phyloP scores from a whole-genome alignment of 805 yeast genomes.

The Yamadazyma philogaea region DNA sequence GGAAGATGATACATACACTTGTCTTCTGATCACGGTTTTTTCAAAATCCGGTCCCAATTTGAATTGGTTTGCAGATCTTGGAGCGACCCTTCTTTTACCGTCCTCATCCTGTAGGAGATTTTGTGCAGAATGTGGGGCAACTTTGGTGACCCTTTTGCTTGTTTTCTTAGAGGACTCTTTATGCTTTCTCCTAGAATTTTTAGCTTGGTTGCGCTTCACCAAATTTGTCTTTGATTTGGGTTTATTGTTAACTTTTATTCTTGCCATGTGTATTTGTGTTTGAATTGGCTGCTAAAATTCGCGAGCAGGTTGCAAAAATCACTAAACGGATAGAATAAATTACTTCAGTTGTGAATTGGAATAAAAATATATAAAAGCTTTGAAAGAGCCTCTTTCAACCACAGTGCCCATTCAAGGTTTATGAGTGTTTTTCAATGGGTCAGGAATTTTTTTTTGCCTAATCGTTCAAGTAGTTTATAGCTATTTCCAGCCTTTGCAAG shows the following conservation, averaged over 20 bases:
- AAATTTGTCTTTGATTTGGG: background rate
- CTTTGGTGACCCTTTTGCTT: background rate
- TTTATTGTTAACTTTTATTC: background rate
- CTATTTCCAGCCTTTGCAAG: no score
- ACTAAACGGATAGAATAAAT: background rate
- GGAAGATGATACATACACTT: constrained; percentile 11
- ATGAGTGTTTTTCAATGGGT: no score
- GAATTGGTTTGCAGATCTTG: constrained; percentile 62
- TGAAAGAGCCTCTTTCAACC: no score
- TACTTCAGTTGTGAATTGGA: no score
- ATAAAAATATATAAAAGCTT: no score
- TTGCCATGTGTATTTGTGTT: background rate
- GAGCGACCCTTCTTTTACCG: constrained; percentile 43
- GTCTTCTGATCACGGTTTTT: constrained; percentile 22
- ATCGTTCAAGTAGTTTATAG: no score
- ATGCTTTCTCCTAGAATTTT: background rate
- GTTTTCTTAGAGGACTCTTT: background rate
- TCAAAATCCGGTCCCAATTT: constrained; percentile 63
- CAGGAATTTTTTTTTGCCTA: no score
- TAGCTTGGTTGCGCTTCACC: background rate
- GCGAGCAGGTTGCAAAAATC: constrained; percentile 3
- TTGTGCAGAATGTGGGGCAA: background rate
- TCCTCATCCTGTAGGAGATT: background rate
- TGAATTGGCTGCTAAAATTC: constrained; percentile 2
- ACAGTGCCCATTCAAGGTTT: no score